Conservation (phyloP, 805 yeast genomes). For the Pichia paraexigua region DNA sequence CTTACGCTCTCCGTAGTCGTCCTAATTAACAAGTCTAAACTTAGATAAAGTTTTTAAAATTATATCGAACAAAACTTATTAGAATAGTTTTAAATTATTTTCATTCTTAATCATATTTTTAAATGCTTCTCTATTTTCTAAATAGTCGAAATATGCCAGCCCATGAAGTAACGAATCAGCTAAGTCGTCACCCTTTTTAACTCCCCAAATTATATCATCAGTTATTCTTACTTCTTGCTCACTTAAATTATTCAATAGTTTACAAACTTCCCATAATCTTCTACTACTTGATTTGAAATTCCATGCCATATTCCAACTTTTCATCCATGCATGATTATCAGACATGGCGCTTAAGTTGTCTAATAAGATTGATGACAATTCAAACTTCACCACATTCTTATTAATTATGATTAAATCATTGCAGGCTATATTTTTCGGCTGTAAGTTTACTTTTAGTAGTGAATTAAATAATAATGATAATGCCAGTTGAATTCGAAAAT, state of each 20-base stretch:
- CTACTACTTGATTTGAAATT: slow-evolving; percentile 15
- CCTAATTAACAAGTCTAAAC: no score
- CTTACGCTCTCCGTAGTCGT: not conserved
- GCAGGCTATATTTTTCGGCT: not conserved
- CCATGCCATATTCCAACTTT: slow-evolving; percentile 10
- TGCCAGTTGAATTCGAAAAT: slow-evolving; percentile 8
- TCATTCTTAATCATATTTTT: not conserved
- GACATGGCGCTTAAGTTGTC: not conserved
- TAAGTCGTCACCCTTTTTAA: slow-evolving; percentile 52
- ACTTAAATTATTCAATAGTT: slow-evolving; percentile 17
- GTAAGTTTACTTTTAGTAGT: not conserved
- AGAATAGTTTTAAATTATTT: not conserved
- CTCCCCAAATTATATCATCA: slow-evolving; percentile 12
- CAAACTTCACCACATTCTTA: not conserved
- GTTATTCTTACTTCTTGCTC: slow-evolving; percentile 1
- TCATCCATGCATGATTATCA: not conserved
- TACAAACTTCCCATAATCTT: slow-evolving; percentile 22
- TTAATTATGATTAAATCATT: not conserved
- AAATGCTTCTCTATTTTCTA: slow-evolving; percentile 14
- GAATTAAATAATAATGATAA: slow-evolving; percentile 1
- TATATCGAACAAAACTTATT: not conserved
- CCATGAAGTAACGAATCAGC: slow-evolving; percentile 62
- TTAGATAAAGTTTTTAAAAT: not conserved
- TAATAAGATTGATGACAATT: not conserved
- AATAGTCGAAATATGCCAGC: slow-evolving; percentile 41